Evolutionary conservation across 441 rosid genomes (phyloP).

Genomic region (Adansonia grandidieri): DNA sequence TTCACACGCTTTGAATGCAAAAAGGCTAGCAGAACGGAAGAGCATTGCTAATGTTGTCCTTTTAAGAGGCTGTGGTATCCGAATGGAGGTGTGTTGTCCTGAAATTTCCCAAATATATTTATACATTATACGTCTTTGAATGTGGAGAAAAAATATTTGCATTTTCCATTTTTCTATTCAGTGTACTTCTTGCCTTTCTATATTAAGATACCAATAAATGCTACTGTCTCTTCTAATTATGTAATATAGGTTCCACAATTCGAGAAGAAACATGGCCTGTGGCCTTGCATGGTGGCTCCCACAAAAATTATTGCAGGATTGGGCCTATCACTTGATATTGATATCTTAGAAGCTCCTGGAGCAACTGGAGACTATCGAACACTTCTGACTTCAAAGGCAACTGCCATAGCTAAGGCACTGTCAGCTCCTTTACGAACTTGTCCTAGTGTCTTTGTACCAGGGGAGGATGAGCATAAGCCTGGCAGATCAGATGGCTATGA

Average conservation of each 20-base stretch:
- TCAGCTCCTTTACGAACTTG: conserved; percentile 64
- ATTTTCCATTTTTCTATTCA: background rate
- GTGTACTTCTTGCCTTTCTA: background rate
- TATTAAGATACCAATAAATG: background rate
- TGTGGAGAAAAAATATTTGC: background rate
- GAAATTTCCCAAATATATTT: background rate
- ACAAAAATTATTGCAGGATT: conserved; percentile 96
- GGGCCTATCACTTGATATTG: conserved; percentile 91
- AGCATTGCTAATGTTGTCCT: conserved; percentile 86
- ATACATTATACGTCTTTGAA: background rate
- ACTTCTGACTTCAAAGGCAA: conserved; percentile 79
- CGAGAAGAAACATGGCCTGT: conserved; percentile 70
- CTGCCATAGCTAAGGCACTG: conserved; percentile 81
- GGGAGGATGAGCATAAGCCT: conserved; percentile 72
- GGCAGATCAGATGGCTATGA: conserved; percentile 85
- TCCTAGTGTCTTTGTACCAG: conserved; percentile 81
- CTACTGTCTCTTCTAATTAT: background rate
- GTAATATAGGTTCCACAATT: conserved; percentile 73
- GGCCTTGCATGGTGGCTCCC: conserved; percentile 99
- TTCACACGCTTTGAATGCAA: conserved; percentile 73
- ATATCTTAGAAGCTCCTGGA: conserved; percentile 87
- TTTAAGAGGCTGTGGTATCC: conserved; percentile 91
- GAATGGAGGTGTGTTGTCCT: conserved; percentile 67
- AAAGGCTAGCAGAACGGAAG: conserved; percentile 77
- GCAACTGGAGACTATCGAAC: conserved; percentile 93